A percentile compares a stretch with the other conserved stretches of the same genome.
Evolutionary conservation across 805 yeast genomes (phyloP).

Genomic region (Nakazawaea molendinolei): DNA sequence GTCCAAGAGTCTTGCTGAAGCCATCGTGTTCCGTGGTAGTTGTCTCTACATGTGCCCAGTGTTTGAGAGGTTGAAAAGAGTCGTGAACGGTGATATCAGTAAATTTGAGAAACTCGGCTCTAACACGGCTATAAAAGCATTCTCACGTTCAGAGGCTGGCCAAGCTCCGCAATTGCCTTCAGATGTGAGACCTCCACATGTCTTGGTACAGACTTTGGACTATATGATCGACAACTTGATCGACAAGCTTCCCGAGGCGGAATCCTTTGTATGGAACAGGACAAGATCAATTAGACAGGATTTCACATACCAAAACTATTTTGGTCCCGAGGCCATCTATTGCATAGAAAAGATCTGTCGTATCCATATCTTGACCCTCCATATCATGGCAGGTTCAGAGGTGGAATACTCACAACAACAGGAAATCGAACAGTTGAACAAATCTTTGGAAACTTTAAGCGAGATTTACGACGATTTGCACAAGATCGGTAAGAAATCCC

Average conservation of each 20-base stretch:
- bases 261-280: constrained; percentile 93
- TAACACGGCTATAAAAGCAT: constrained; percentile 74
- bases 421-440: constrained; percentile 89
- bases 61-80: constrained; percentile 83
- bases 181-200: constrained; percentile 89
- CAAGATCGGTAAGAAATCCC: constrained; percentile 50
- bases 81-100: constrained; percentile 81
- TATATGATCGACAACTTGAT: constrained; percentile 63
- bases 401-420: constrained; percentile 87
- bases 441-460: constrained; percentile 79
- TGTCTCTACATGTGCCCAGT: constrained; percentile 94
- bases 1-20: constrained; percentile 79
- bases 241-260: constrained; percentile 71
- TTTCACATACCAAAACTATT: constrained; percentile 89
- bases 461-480: constrained; percentile 83
- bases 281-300: constrained; percentile 96
- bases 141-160: constrained; percentile 96
- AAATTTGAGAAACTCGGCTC: constrained; percentile 64
- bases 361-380: constrained; percentile 75
- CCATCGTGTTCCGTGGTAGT: constrained; percentile 80
- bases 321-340: constrained; percentile 88
- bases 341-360: constrained; percentile 91
- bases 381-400: constrained; percentile 70
- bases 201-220: constrained; percentile 59
- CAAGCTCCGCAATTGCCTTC: constrained; percentile 97